phyloP scores from a whole-genome alignment of 441 rosid genomes.

The Viola pubescens region DNA sequence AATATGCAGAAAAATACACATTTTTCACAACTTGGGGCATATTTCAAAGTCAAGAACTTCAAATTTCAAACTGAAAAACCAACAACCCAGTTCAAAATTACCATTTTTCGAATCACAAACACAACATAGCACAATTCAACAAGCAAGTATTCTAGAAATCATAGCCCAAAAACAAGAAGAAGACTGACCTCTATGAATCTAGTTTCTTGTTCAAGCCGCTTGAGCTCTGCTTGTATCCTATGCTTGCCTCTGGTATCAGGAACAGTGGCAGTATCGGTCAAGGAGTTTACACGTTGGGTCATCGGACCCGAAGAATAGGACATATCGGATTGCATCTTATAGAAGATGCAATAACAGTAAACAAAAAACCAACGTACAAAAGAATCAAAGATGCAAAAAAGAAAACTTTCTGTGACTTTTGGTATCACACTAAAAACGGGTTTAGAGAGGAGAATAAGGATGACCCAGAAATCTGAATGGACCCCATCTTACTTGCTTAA shows the following conservation, averaged over 20 bases:
- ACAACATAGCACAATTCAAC: constrained; percentile 1
- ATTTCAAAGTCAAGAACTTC: background rate
- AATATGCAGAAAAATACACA: background rate
- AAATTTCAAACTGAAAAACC: background rate
- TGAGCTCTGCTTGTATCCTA: constrained; percentile 80
- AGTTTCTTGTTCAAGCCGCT: constrained; percentile 84
- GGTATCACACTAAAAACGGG: constrained; percentile 8
- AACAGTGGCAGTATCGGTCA: constrained; percentile 29
- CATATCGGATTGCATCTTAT: constrained; percentile 52
- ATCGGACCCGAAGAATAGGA: constrained; percentile 49
- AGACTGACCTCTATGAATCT: constrained; percentile 67
- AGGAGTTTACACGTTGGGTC: constrained; percentile 36
- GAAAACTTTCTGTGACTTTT: background rate
- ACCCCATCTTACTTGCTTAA: constrained; percentile 22
- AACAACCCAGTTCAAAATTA: constrained; percentile 2
- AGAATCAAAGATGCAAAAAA: constrained; percentile 3
- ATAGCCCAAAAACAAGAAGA: background rate
- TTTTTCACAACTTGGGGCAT: background rate
- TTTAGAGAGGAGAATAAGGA: constrained; percentile 18
- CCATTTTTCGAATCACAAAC: background rate
- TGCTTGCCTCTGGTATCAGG: constrained; percentile 80
- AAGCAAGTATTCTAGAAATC: constrained; percentile 3
- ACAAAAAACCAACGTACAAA: constrained; percentile 5
- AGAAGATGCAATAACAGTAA: background rate
- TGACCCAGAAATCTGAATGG: constrained; percentile 43